Evolutionary conservation across 2,329 filamentous ascomycete genomes (phyloP).

Genomic region (Didymella lethalis): DNA sequence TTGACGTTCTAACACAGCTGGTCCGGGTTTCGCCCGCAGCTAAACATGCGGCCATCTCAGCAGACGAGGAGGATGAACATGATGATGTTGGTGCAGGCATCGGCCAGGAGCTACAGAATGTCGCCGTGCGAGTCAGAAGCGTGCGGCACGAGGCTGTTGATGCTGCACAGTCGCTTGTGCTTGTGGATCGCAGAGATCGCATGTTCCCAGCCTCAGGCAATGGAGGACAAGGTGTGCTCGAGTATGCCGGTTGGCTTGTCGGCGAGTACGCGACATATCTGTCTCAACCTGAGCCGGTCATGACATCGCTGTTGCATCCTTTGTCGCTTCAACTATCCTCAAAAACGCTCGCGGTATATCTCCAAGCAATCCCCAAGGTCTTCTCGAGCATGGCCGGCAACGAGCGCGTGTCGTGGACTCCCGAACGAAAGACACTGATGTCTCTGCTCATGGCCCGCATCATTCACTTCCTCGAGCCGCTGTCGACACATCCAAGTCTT

Average conservation of each 20-base stretch:
- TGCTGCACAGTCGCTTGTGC: conserved; percentile 78
- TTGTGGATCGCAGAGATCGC: conserved; percentile 67
- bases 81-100: conserved; percentile 71
- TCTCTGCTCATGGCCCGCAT: conserved; percentile 82
- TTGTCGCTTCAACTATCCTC: conserved; percentile 66
- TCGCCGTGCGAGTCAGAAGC: conserved; percentile 89
- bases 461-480: conserved; percentile 79
- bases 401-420: conserved; percentile 72
- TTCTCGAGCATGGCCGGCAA: conserved; percentile 76
- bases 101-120: conserved; percentile 84
- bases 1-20: conserved; percentile 86
- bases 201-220: conserved; percentile 61
- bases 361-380: conserved; percentile 87
- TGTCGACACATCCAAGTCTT: conserved; percentile 82
- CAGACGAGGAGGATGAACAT: conserved; percentile 41
- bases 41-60: conserved; percentile 32
- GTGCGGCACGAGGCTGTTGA: conserved; percentile 81
- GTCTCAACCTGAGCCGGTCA: conserved; percentile 71
- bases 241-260: conserved; percentile 81
- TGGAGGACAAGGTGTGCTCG: conserved; percentile 70
- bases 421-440: conserved; percentile 75
- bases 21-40: conserved; percentile 71
- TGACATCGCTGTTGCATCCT: conserved; percentile 77
- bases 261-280: conserved; percentile 86
- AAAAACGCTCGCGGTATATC: conserved; percentile 75